Evolutionary conservation across 768 basidiomycete species (phyloP).

Genomic region (Cyclocybe aegerita): DNA sequence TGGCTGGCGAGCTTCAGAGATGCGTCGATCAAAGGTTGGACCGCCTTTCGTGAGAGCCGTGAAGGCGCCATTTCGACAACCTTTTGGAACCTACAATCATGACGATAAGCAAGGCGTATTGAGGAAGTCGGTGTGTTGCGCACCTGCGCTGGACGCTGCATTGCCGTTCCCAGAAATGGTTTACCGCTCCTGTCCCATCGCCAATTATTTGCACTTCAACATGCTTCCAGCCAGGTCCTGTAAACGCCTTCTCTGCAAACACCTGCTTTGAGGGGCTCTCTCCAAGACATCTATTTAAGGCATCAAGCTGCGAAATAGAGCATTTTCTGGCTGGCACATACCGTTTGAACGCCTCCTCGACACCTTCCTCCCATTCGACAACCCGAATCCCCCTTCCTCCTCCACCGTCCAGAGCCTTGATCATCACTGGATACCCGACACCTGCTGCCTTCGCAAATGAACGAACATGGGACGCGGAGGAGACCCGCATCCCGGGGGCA

Average conservation of each 20-base stretch:
- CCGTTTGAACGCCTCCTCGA: conserved; percentile 74
- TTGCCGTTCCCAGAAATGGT: conserved; percentile 89
- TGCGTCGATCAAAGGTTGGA: conserved; percentile 67
- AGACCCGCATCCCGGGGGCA: conserved; percentile 28
- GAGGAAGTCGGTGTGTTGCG: neutral
- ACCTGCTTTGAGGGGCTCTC: conserved; percentile 45
- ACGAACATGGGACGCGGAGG: conserved; percentile 24
- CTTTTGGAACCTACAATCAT: conserved; percentile 59
- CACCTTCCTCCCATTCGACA: conserved; percentile 67
- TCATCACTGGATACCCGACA: conserved; percentile 60
- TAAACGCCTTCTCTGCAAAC: conserved; percentile 85
- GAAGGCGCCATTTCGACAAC: conserved; percentile 86
- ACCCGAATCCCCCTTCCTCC: conserved; percentile 91
- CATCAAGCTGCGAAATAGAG: neutral
- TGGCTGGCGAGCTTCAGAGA: conserved; percentile 78
- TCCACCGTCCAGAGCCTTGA: conserved; percentile 90
- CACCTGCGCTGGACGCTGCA: conserved; percentile 89
- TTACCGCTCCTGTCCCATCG: conserved; percentile 73
- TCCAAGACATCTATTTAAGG: conserved; percentile 29
- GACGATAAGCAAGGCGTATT: neutral
- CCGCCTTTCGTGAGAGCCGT: conserved; percentile 65
- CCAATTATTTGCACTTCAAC: conserved; percentile 88
- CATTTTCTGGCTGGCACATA: conserved; percentile 8
- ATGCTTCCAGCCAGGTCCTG: conserved; percentile 73
- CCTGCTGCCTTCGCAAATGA: conserved; percentile 18